Percentiles rank a stretch among this genome's conserved stretches.
phyloP scores from a whole-genome alignment of 306 rosid genomes.

The Casuarina glauca region DNA sequence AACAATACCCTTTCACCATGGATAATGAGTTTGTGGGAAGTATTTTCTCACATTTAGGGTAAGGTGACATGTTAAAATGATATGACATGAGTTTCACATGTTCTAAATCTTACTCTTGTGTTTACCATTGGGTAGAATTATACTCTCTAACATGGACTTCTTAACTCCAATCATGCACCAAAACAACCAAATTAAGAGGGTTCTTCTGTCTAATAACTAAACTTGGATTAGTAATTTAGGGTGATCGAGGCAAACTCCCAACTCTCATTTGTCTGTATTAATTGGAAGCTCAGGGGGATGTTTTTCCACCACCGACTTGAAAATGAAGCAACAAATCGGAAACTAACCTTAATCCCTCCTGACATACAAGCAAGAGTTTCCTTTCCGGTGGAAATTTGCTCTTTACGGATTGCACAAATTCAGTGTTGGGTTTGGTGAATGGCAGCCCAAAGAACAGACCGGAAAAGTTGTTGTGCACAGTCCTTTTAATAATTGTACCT shows the following conservation, averaged over 20 bases:
- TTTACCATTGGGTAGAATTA: no score
- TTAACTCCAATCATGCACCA: background rate
- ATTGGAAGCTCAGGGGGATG: background rate
- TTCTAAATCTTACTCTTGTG: no score
- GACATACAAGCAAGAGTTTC: slow-evolving; percentile 83
- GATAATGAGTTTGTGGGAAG: no score
- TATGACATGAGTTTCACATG: no score
- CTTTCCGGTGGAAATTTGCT: slow-evolving; percentile 60
- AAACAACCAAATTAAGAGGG: background rate
- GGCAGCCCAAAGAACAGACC: slow-evolving; percentile 86
- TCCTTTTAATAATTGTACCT: slow-evolving; percentile 84
- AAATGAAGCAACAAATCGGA: slow-evolving; percentile 16
- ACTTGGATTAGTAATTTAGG: background rate
- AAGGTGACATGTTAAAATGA: no score
- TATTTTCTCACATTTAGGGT: no score
- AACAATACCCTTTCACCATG: no score
- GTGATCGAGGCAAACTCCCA: background rate
- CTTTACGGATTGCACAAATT: slow-evolving; percentile 71
- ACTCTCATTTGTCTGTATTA: background rate
- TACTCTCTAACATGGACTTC: no score
- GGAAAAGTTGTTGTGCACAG: slow-evolving; percentile 89
- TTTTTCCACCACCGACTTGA: background rate
- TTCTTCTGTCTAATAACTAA: background rate
- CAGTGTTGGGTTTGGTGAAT: slow-evolving; percentile 83
- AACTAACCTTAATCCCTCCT: slow-evolving; percentile 90